Conservation (phyloP, 139 green algal species). For the Tetraselmis chui region DNA sequence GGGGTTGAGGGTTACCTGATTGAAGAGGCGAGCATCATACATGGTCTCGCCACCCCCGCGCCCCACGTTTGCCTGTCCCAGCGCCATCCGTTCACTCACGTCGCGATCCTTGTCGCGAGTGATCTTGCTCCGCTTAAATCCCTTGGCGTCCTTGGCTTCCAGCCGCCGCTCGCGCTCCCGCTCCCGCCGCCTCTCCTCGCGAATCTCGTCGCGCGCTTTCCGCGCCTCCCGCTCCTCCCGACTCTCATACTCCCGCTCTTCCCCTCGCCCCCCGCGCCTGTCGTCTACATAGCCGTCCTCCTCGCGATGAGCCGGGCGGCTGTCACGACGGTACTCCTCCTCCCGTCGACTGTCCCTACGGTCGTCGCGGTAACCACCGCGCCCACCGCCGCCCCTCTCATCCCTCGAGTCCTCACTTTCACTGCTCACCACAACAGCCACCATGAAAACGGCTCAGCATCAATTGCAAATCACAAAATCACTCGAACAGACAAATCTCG, state of each 20-base stretch:
- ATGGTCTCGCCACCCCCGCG: constrained; percentile 68
- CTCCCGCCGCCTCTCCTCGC: constrained; percentile 66
- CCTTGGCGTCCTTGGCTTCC: constrained; percentile 58
- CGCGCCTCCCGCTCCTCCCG: constrained; percentile 72
- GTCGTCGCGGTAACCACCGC: constrained; percentile 3
- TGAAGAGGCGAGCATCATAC: constrained; percentile 98
- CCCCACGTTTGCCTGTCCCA: constrained; percentile 51
- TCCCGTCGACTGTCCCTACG: constrained; percentile 9
- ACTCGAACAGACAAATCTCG: too few species aligned
- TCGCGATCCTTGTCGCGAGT: constrained; percentile 91
- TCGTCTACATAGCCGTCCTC: constrained; percentile 40
- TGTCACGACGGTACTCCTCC: constrained; percentile 4
- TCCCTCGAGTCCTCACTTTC: neutral
- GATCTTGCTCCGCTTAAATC: constrained; percentile 83
- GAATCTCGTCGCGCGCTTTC: constrained; percentile 68
- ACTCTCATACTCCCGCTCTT: constrained; percentile 60
- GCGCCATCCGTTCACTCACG: constrained; percentile 82
- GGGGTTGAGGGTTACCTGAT: too few species aligned
- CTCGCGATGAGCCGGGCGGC: constrained; percentile 12
- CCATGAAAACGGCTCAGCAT: neutral
- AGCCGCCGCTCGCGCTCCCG: constrained; percentile 83
- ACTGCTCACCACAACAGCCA: neutral
- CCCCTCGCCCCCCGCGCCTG: constrained; percentile 6
- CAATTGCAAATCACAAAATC: neutral
- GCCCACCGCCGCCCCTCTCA: neutral